Evolutionary conservation across 2,329 filamentous ascomycete genomes (phyloP).

Genomic region (Chalaropsis ovoidea): DNA sequence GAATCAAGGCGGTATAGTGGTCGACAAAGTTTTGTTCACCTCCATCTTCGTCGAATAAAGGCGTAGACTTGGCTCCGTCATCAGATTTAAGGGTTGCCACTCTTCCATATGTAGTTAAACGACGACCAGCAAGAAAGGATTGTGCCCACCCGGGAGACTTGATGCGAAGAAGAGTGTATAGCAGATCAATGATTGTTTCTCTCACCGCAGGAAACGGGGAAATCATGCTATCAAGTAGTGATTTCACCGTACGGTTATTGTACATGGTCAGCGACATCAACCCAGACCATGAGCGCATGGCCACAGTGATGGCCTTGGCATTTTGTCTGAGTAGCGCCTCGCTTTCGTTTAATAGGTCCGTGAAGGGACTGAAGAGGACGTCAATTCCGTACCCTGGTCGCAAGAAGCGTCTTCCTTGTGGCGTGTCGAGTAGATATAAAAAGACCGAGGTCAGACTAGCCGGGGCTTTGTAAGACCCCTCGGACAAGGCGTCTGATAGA

Average conservation of each 20-base stretch:
- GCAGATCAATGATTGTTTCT: conserved; percentile 76
- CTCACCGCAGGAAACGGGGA: conserved; percentile 47
- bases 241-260: conserved; percentile 72
- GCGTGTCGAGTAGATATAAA: conserved; percentile 78
- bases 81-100: conserved; percentile 69
- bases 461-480: conserved; percentile 84
- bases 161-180: conserved; percentile 73
- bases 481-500: conserved; percentile 81
- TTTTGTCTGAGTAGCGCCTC: conserved; percentile 66
- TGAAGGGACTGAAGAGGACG: conserved; percentile 82
- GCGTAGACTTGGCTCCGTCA: conserved; percentile 40
- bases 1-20: conserved; percentile 81
- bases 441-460: conserved; percentile 83
- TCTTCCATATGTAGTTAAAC: conserved; percentile 91
- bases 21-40: conserved; percentile 78
- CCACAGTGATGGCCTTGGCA: conserved; percentile 80
- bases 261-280: conserved; percentile 82
- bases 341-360: conserved; percentile 59
- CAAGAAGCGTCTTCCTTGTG: conserved; percentile 69
- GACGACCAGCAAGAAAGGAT: conserved; percentile 82
- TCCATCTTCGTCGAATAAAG: conserved; percentile 52
- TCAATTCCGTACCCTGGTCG: conserved; percentile 83
- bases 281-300: conserved; percentile 89
- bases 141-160: conserved; percentile 92
- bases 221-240: conserved; percentile 57